phyloP scores from a whole-genome alignment of 2,329 filamentous ascomycete genomes.

The Colletotrichum gloeosporioides region DNA sequence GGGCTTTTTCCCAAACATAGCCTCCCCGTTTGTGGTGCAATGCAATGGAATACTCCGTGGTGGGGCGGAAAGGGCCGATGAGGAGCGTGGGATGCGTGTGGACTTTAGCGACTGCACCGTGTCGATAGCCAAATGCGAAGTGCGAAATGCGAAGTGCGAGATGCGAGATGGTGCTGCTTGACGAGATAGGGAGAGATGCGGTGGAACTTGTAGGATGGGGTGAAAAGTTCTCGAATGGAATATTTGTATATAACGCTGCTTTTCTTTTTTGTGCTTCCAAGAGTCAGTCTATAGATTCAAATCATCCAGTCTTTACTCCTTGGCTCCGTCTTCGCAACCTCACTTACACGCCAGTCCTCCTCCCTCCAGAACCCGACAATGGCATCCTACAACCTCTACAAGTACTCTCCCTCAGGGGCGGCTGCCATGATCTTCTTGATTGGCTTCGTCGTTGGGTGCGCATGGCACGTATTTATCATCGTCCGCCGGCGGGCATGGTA shows the following conservation, averaged over 20 bases:
- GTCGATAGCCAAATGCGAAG: background rate
- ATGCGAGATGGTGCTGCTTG: background rate
- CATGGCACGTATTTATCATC: background rate
- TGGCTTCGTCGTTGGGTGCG: background rate
- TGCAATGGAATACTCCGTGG: background rate
- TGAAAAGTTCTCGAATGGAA: background rate
- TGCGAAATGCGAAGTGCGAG: background rate
- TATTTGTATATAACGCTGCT: background rate
- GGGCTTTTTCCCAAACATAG: background rate
- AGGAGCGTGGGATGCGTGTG: background rate
- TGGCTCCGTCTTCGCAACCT: background rate
- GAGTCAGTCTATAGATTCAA: background rate
- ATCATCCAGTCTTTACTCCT: background rate
- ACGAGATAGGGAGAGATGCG: background rate
- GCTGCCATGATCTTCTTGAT: background rate
- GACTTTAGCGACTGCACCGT: background rate
- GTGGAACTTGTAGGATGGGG: background rate
- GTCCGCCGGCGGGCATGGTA: background rate
- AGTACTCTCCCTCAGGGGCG: background rate
- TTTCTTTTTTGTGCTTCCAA: background rate
- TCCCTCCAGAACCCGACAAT: background rate
- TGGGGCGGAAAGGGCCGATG: background rate
- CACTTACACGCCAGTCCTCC: background rate
- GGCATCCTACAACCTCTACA: background rate
- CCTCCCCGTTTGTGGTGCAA: background rate